Conservation (phyloP, 2,329 filamentous ascomycete species). For the Fusarium circinatum region DNA sequence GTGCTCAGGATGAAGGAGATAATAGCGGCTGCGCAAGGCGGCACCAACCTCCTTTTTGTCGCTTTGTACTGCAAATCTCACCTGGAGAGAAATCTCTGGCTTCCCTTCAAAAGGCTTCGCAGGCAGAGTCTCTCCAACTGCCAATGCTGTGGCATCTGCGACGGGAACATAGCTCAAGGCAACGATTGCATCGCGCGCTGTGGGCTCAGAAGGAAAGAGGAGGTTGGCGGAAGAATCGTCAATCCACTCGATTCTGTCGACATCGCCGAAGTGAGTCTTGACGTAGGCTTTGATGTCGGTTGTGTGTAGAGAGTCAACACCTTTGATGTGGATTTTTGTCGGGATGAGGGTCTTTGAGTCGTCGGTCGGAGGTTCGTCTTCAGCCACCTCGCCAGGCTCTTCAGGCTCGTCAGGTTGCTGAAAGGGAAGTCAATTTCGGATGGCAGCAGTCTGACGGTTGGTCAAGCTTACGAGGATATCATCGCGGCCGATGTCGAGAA, state of each 20-base stretch:
- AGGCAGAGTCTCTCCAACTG: slow-evolving; percentile 70
- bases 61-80: slow-evolving; percentile 77
- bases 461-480: slow-evolving; percentile 51
- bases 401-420: slow-evolving; percentile 52
- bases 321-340: slow-evolving; percentile 82
- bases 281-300: slow-evolving; percentile 82
- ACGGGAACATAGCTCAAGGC: slow-evolving; percentile 64
- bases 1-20: slow-evolving; percentile 89
- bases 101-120: slow-evolving; percentile 76
- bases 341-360: slow-evolving; percentile 47
- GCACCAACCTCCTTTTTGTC: slow-evolving; percentile 87
- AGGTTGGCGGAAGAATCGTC: slow-evolving; percentile 92
- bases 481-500: slow-evolving; percentile 46
- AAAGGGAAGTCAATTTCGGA: slow-evolving; percentile 25
- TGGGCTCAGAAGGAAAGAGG: slow-evolving; percentile 70
- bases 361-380: slow-evolving; percentile 46
- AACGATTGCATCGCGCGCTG: slow-evolving; percentile 64
- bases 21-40: slow-evolving; percentile 85
- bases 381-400: slow-evolving; percentile 53
- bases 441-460: background rate
- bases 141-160: slow-evolving; percentile 64
- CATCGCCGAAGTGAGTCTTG: slow-evolving; percentile 69
- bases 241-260: slow-evolving; percentile 87
- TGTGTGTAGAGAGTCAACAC: slow-evolving; percentile 84
- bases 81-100: slow-evolving; percentile 74